These are phyloP conservation scores for Neonectria faginata DNA, from an alignment of 2,329 filamentous ascomycete species.

Conservation along the genomic window DNA sequence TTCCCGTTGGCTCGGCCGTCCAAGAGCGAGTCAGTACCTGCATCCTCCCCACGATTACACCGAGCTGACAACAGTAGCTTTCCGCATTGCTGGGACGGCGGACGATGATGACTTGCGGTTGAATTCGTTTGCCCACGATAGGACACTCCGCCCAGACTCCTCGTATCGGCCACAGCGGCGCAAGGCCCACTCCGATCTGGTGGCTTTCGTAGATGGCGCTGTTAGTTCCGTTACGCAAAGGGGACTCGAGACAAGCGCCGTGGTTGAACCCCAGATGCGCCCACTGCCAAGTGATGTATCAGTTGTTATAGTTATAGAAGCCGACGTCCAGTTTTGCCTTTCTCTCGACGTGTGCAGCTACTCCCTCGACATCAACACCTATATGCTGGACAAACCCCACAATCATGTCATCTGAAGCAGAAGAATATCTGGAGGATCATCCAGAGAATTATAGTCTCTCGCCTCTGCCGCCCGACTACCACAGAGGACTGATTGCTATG, in stretches of 20 bases:
- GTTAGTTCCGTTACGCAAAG: background rate
- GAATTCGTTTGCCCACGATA: background rate
- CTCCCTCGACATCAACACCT: background rate
- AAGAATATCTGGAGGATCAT: conserved; percentile 30
- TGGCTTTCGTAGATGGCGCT: conserved; percentile 3
- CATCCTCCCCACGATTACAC: background rate
- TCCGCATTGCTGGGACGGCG: background rate
- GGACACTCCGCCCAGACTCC: background rate
- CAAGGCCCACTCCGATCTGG: conserved; percentile 2
- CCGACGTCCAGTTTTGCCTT: conserved; percentile 3
- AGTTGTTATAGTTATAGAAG: conserved; percentile 11
- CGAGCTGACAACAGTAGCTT: background rate
- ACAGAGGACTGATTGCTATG: conserved; percentile 44
- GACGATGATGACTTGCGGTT: background rate
- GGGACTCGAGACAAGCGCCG: conserved; percentile 9
- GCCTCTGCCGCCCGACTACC: conserved; percentile 39
- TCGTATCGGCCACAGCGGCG: background rate
- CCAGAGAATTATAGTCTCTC: conserved; percentile 34
- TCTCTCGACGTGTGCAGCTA: background rate
- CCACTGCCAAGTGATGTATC: background rate
- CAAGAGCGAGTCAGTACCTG: conserved; percentile 14
- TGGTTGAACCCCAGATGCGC: background rate
- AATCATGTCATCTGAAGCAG: conserved; percentile 26
- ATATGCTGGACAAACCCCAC: conserved; percentile 9
- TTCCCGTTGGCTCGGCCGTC: background rate